Evolutionary conservation across 2,329 filamentous ascomycete species (phyloP).

Genomic region (Erysiphe pulchra): DNA sequence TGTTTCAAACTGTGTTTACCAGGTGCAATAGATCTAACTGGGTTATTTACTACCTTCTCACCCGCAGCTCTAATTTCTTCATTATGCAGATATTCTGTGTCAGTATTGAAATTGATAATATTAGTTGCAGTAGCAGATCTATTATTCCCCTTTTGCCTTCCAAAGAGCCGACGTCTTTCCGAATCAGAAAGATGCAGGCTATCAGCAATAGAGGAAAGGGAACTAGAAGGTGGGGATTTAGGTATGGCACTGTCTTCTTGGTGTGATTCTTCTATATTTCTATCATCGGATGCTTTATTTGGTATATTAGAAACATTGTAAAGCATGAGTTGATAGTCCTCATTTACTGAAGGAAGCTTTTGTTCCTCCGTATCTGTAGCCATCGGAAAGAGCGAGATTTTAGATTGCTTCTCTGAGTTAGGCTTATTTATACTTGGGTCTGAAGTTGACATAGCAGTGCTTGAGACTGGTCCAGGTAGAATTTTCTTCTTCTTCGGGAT

Average conservation of each 20-base stretch:
- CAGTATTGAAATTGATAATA: constrained; percentile 71
- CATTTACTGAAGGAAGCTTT: constrained; percentile 2
- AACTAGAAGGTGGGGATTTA: constrained; percentile 17
- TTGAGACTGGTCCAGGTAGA: background rate
- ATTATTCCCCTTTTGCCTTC: constrained; percentile 28
- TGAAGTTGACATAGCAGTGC: background rate
- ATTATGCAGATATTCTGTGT: constrained; percentile 66
- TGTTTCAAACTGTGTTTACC: constrained; percentile 79
- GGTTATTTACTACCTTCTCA: constrained; percentile 49
- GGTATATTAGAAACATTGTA: constrained; percentile 8
- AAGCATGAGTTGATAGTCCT: constrained; percentile 27
- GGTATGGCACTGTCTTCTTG: constrained; percentile 12
- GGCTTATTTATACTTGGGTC: constrained; percentile 5
- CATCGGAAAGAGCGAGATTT: constrained; percentile 46
- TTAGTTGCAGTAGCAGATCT: constrained; percentile 23
- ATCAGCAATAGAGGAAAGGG: constrained; percentile 44
- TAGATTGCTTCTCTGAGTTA: constrained; percentile 15
- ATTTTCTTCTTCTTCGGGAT: constrained; percentile 36
- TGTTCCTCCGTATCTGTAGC: constrained; percentile 15
- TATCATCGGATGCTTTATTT: constrained; percentile 2
- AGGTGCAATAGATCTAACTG: constrained; percentile 57
- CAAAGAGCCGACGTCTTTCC: constrained; percentile 64
- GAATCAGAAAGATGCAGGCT: constrained; percentile 57
- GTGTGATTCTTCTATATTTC: constrained; percentile 7
- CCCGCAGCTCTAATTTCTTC: constrained; percentile 46